Percentiles rank a stretch among this genome's conserved stretches.
phyloP scores from a whole-genome alignment of 345 rosid genomes.

The Euphorbia tirucalli region DNA sequence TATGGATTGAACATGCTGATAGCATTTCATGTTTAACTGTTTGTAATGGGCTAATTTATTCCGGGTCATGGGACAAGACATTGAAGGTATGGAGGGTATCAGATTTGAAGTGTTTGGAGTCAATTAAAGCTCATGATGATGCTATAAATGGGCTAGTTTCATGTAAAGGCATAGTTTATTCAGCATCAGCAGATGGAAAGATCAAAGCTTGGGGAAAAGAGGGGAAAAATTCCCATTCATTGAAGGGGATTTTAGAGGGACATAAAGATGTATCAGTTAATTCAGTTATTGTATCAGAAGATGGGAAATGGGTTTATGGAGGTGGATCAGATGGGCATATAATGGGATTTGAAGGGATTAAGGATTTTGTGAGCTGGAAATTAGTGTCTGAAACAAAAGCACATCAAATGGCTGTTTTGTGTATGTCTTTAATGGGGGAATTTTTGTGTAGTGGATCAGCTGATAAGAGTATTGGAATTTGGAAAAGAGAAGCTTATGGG shows the following conservation, averaged over 20 bases:
- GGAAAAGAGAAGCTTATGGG: constrained; percentile 32
- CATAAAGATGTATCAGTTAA: constrained; percentile 29
- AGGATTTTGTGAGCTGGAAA: constrained; percentile 21
- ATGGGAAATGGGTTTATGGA: constrained; percentile 36
- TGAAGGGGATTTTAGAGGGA: constrained; percentile 69
- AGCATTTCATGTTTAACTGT: constrained; percentile 30
- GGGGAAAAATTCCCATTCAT: constrained; percentile 19
- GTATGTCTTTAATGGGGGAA: constrained; percentile 25
- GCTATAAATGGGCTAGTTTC: constrained; percentile 32
- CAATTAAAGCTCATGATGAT: constrained; percentile 37
- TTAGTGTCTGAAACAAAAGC: constrained; percentile 47
- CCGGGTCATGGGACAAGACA: constrained; percentile 38
- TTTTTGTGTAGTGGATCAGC: constrained; percentile 33
- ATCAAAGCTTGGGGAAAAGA: constrained; percentile 31
- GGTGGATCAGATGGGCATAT: constrained; percentile 36
- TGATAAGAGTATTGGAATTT: constrained; percentile 32
- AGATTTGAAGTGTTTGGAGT: constrained; percentile 33
- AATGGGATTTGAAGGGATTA: constrained; percentile 28
- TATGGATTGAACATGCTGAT: constrained; percentile 34
- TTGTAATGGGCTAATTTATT: constrained; percentile 21
- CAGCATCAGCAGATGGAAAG: constrained; percentile 38
- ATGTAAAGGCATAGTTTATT: constrained; percentile 20
- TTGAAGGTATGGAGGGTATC: constrained; percentile 32
- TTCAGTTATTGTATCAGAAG: constrained; percentile 31
- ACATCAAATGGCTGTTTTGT: constrained; percentile 32